Evolutionary conservation across 2,329 filamentous ascomycete species (phyloP), one percentile per base, ranked within the genome.

Genomic region (Lizonia empirigonia): DNA sequence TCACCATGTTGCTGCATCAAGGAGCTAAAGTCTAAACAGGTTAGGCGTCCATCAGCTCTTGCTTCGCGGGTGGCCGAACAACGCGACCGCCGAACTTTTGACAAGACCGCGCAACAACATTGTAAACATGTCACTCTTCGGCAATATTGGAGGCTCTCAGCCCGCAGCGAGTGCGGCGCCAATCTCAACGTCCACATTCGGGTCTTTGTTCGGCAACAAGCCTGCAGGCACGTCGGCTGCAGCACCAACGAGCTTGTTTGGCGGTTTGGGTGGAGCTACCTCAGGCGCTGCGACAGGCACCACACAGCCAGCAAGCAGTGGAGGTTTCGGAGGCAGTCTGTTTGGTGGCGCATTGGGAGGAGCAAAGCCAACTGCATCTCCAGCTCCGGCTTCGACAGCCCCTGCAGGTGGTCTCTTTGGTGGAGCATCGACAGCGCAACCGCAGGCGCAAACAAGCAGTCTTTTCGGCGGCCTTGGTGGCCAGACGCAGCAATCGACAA

Each of bases 331-430:
- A 2, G 62, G 65, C 65, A 73, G 56, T 62, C 76, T 58, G 41
- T 70, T 68, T 55, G 58, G 65, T 24, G 68, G 59, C 36, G 50
- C 55, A 63, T 51, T 67, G 42, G 62, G 63, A 20, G 68, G 54
- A 59, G 72, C 47, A 73, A 78, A 64, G 44, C 53, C 77, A 70
- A 55, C 69, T 50, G 48, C 64, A 32, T 47, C 42, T n/a, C 32
- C 44, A n/a, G 49, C 49, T 16, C 54, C 63, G 18, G 44, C 51
- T 7, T 50, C 69, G 44, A 52, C 67, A 34, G 59, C 63, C 3
- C 35, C 58, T 19, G 19, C 58, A 10, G 50, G 40, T 22, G 53
- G 53, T 24, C 59, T 67, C 19, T 60, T 69, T 32, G 56, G 59
- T 38, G 63, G 59, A 51, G 56, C 64, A 37, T 46, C 56, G 32